Percentiles rank a stretch among this genome's conserved stretches.
Evolutionary conservation across 169 alveolate genomes (phyloP).

Genomic region (Plasmodium yoelii): DNA sequence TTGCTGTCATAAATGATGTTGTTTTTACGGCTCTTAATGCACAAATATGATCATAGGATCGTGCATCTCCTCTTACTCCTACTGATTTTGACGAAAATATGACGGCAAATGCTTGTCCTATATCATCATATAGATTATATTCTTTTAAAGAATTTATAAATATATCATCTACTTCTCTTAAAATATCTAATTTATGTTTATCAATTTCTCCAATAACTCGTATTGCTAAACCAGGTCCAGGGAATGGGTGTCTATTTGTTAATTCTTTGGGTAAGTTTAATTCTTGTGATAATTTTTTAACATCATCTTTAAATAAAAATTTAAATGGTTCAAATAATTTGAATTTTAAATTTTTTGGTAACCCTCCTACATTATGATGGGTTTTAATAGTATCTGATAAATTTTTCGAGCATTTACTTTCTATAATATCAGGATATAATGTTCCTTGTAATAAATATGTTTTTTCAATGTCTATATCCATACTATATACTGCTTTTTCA

Average conservation of each 20-base stretch:
- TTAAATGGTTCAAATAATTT: constrained; percentile 86
- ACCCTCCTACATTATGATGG: constrained; percentile 87
- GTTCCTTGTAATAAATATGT: constrained; percentile 85
- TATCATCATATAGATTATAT: constrained; percentile 76
- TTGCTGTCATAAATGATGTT: constrained; percentile 83
- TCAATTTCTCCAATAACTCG: constrained; percentile 82
- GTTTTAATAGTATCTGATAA: constrained; percentile 81
- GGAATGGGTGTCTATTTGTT: constrained; percentile 85
- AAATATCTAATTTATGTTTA: constrained; percentile 82
- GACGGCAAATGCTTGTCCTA: constrained; percentile 82
- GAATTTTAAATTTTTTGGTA: constrained; percentile 82
- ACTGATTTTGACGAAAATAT: constrained; percentile 82
- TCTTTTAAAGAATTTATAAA: constrained; percentile 79
- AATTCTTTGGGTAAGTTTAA: constrained; percentile 80
- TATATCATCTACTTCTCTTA: constrained; percentile 83
- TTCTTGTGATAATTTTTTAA: constrained; percentile 79
- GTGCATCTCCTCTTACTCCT: constrained; percentile 80
- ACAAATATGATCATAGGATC: constrained; percentile 80
- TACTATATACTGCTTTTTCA: constrained; percentile 81
- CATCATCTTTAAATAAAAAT: constrained; percentile 85
- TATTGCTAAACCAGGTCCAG: constrained; percentile 87
- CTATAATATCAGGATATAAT: constrained; percentile 85
- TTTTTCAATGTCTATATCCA: constrained; percentile 80
- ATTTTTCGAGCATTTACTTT: constrained; percentile 80
- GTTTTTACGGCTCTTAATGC: constrained; percentile 82